Percentiles rank a stretch among this genome's conserved stretches.
Conservation (phyloP, 257 asterid species). For the Solanum infundibuliforme region DNA sequence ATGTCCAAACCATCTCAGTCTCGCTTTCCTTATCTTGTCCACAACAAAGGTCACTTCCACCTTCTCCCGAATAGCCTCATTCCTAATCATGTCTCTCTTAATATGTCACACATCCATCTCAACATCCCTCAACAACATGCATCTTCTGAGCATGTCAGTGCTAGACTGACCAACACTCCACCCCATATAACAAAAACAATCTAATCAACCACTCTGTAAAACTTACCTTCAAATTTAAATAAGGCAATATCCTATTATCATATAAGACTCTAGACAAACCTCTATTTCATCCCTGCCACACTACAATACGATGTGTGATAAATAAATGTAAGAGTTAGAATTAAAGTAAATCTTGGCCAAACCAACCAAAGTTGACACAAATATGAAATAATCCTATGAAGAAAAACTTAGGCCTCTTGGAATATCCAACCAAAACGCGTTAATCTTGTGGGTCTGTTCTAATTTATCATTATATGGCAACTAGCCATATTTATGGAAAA, state of each 20-base stretch:
- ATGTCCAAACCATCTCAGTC: neutral
- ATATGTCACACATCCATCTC: neutral
- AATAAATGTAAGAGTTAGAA: neutral
- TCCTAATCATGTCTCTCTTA: neutral
- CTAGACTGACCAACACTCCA: neutral
- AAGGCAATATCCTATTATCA: no score
- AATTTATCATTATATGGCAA: neutral
- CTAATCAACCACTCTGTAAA: neutral
- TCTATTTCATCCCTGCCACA: no score
- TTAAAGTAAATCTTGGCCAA: neutral
- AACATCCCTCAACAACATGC: fast-evolving
- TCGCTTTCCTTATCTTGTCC: neutral
- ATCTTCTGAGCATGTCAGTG: neutral
- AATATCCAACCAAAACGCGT: constrained; percentile 17
- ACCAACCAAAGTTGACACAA: neutral
- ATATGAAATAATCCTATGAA: neutral
- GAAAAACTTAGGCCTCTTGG: neutral
- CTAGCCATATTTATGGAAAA: neutral
- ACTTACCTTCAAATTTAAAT: no score
- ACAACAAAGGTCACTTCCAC: neutral
- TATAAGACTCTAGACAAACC: neutral
- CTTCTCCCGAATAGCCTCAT: no score
- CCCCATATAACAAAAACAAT: neutral
- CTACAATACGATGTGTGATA: neutral
- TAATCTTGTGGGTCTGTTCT: constrained; percentile 6